These are phyloP conservation scores for Pugionium dolabratum DNA, from an alignment of 345 rosid species.

Conservation along the genomic window DNA sequence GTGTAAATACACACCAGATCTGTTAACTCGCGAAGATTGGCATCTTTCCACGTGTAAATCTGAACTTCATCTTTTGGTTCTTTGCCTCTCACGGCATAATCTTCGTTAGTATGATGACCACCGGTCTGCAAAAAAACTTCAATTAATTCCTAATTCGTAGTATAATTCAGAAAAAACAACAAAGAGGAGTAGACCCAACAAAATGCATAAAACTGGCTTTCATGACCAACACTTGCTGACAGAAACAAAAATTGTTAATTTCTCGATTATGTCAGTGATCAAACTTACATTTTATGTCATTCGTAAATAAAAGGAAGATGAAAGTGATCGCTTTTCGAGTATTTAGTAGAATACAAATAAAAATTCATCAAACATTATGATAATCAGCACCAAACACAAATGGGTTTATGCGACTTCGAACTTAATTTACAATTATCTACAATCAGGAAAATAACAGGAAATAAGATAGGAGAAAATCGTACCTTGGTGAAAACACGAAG, in stretches of 20 bases:
- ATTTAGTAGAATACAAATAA: not conserved
- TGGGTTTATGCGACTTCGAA: not conserved
- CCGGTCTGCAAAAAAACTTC: constrained; percentile 56
- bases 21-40: constrained; percentile 81
- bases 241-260: not conserved
- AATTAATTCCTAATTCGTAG: not conserved
- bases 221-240: not conserved
- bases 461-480: constrained; percentile 17
- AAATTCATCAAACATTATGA: not conserved
- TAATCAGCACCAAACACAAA: not conserved
- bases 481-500: constrained; percentile 98
- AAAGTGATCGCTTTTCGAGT: not conserved
- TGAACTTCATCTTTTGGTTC: constrained; percentile 97
- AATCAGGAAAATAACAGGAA: not conserved
- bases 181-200: not conserved
- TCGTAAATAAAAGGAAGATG: not conserved
- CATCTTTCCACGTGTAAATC: constrained; percentile 97
- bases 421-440: not conserved
- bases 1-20: constrained; percentile 62
- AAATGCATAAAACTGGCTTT: constrained; percentile 1
- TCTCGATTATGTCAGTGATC: not conserved
- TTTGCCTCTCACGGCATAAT: constrained; percentile 94
- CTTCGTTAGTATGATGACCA: constrained; percentile 77
- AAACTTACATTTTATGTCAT: not conserved
- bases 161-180: not conserved